Evolutionary conservation across 2,329 filamentous ascomycete species (phyloP).

Genomic region (Mycocentrospora acerina): DNA sequence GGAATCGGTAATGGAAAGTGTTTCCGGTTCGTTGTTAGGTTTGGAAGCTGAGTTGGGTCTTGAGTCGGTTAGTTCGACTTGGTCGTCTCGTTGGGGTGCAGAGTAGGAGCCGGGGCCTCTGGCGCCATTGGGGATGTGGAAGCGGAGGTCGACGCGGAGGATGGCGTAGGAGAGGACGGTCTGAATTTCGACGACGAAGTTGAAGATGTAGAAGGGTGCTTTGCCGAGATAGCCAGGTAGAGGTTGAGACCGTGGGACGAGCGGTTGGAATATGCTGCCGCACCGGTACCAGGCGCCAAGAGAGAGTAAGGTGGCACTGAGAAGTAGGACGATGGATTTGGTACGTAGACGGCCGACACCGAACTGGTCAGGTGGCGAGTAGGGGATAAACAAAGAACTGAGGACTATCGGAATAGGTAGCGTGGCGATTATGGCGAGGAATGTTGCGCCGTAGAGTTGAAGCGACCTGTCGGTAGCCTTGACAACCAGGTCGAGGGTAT

Average conservation of each 20-base stretch:
- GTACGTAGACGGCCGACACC: constrained; percentile 66
- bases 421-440: constrained; percentile 66
- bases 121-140: constrained; percentile 72
- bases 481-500: constrained; percentile 59
- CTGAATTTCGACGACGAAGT: constrained; percentile 72
- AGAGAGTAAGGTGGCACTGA: constrained; percentile 61
- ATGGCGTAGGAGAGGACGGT: constrained; percentile 68
- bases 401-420: constrained; percentile 63
- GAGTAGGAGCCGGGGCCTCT: constrained; percentile 46
- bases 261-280: constrained; percentile 57
- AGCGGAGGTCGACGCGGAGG: constrained; percentile 71
- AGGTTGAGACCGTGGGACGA: constrained; percentile 47
- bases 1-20: background rate
- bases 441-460: constrained; percentile 63
- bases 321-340: constrained; percentile 66
- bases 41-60: constrained; percentile 11
- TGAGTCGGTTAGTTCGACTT: constrained; percentile 22
- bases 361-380: constrained; percentile 56
- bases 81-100: constrained; percentile 5
- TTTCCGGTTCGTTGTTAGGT: background rate
- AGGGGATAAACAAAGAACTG: constrained; percentile 51
- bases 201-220: constrained; percentile 77
- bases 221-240: constrained; percentile 72
- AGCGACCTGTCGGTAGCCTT: constrained; percentile 60
- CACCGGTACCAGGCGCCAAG: constrained; percentile 71